phyloP scores from a whole-genome alignment of 148 eudicot species.

The Nepenthes gracilis region DNA sequence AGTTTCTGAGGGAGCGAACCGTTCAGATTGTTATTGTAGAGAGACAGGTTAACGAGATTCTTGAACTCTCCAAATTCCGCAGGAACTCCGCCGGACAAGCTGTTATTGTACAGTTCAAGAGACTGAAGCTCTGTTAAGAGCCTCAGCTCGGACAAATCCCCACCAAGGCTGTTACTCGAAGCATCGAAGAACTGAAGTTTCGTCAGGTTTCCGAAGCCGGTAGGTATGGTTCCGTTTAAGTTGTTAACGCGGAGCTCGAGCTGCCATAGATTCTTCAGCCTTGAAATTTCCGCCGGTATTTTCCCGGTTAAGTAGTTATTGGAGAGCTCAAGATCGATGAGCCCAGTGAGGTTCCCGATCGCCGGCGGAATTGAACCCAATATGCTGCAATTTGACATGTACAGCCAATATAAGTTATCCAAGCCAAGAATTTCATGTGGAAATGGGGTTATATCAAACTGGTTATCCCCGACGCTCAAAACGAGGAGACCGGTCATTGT shows the following conservation, averaged over 20 bases:
- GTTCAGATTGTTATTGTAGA: slow-evolving; percentile 51
- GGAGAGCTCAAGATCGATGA: slow-evolving; percentile 41
- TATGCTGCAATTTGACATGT: slow-evolving; percentile 64
- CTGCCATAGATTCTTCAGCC: slow-evolving; percentile 49
- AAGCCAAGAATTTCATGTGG: slow-evolving; percentile 30
- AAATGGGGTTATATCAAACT: slow-evolving; percentile 33
- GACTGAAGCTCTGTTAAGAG: slow-evolving; percentile 26
- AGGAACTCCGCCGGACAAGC: slow-evolving; percentile 60
- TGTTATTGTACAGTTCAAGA: slow-evolving; percentile 49
- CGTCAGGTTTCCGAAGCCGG: slow-evolving; percentile 51
- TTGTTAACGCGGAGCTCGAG: slow-evolving; percentile 50
- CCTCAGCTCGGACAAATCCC: slow-evolving; percentile 55
- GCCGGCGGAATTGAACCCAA: slow-evolving; percentile 47
- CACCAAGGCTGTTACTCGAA: slow-evolving; percentile 39
- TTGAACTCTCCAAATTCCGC: slow-evolving; percentile 68
- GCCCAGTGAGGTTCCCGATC: slow-evolving; percentile 50
- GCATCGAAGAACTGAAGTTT: slow-evolving; percentile 52
- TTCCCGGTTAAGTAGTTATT: slow-evolving; percentile 38
- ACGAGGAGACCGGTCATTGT: slow-evolving; percentile 34
- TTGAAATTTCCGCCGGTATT: slow-evolving; percentile 56
- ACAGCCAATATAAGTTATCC: slow-evolving; percentile 34
- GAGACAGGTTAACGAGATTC: slow-evolving; percentile 44
- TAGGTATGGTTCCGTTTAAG: slow-evolving; percentile 53
- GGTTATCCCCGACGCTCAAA: slow-evolving; percentile 69
- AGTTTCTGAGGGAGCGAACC: slow-evolving; percentile 65